Evolutionary conservation across 768 basidiomycete genomes (phyloP).

Genomic region (Mycena kentingensis): DNA sequence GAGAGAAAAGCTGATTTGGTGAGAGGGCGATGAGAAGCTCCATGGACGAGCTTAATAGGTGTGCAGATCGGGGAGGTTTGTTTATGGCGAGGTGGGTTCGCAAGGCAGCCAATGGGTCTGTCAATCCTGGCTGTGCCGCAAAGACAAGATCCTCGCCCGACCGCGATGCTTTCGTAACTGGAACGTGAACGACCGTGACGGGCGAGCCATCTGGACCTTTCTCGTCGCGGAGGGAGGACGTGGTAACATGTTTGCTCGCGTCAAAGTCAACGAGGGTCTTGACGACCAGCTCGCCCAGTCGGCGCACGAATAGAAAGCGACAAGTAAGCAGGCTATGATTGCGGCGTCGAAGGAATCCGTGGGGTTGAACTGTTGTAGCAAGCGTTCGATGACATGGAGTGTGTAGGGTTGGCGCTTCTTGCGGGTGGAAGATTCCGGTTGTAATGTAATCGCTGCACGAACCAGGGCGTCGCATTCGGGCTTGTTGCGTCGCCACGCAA

Average conservation of each 20-base stretch:
- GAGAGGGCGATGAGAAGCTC: constrained; percentile 22
- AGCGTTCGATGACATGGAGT: not conserved
- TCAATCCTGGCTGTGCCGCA: constrained; percentile 27
- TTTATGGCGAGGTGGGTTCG: constrained; percentile 32
- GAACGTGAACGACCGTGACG: constrained; percentile 27
- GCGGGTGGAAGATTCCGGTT: constrained; percentile 12
- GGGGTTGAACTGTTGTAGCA: constrained; percentile 1
- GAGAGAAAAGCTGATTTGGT: constrained; percentile 29
- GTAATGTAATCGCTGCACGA: constrained; percentile 9
- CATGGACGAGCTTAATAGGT: constrained; percentile 33
- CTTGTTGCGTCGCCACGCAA: constrained; percentile 19
- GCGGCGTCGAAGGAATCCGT: not conserved
- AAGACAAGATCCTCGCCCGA: constrained; percentile 37
- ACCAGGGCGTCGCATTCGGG: constrained; percentile 19
- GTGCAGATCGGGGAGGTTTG: constrained; percentile 31
- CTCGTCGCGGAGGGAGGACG: not conserved
- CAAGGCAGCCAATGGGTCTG: constrained; percentile 29
- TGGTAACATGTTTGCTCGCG: not conserved
- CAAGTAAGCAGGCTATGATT: not conserved
- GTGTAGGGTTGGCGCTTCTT: constrained; percentile 19
- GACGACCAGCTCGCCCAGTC: not conserved
- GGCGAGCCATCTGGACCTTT: not conserved
- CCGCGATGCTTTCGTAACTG: constrained; percentile 23
- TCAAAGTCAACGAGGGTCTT: not conserved
- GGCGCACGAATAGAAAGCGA: not conserved